These are phyloP conservation scores for Schizothecium vesticola DNA, from an alignment of 495 filamentous ascomycete genomes.

Conservation along the genomic window DNA sequence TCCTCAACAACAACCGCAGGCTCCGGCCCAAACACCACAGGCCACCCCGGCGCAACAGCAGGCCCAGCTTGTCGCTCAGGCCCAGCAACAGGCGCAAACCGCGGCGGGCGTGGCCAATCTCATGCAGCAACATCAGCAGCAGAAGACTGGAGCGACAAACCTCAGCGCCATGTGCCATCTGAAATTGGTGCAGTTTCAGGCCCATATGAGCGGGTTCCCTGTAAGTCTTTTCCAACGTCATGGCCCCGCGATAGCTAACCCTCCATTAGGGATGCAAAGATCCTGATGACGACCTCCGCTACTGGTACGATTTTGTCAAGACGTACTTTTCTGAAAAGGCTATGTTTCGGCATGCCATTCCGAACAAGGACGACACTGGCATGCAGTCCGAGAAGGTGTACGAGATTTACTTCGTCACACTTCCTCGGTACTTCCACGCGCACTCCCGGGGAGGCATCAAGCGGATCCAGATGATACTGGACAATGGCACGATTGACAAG, in stretches of 20 bases:
- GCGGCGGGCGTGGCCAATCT: slow-evolving; percentile 23
- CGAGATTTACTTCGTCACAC: slow-evolving; percentile 66
- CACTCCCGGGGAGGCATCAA: slow-evolving; percentile 79
- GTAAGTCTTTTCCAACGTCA: slow-evolving; percentile 36
- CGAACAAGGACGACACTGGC: slow-evolving; percentile 36
- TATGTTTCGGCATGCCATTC: slow-evolving; percentile 61
- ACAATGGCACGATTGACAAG: slow-evolving; percentile 51
- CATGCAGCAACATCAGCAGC: slow-evolving; percentile 37
- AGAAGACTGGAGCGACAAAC: slow-evolving; percentile 49
- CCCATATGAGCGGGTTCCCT: slow-evolving; percentile 61
- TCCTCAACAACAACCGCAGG: slow-evolving; percentile 35
- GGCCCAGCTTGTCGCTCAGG: slow-evolving; percentile 35
- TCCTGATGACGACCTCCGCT: slow-evolving; percentile 52
- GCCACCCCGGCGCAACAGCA: slow-evolving; percentile 51
- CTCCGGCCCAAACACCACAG: slow-evolving; percentile 39
- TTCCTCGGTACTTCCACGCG: slow-evolving; percentile 75
- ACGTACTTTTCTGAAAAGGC: slow-evolving; percentile 69
- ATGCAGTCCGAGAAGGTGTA: slow-evolving; percentile 57
- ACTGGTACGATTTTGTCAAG: slow-evolving; percentile 72
- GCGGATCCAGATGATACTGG: slow-evolving; percentile 71
- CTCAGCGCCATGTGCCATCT: slow-evolving; percentile 56
- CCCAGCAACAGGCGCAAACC: slow-evolving; percentile 38
- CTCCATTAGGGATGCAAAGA: slow-evolving; percentile 46
- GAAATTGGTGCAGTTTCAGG: slow-evolving; percentile 62
- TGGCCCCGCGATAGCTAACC: not conserved